phyloP scores from a whole-genome alignment of 768 basidiomycete species.

The Leccinum obscurum region DNA sequence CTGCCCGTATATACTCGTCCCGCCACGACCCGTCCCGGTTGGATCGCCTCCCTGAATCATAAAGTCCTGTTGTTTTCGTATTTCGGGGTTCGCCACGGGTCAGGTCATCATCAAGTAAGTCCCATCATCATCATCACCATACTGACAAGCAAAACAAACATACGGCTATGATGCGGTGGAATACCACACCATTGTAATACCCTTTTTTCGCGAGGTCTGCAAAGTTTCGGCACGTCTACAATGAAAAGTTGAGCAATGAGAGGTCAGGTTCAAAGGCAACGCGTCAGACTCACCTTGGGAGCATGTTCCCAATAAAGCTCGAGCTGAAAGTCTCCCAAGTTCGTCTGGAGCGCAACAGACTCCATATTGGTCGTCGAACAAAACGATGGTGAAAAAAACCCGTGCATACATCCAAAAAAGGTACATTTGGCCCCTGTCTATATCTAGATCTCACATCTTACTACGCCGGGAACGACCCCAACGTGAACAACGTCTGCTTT shows the following conservation, averaged over 20 bases:
- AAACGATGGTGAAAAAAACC: not conserved
- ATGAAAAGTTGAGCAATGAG: not conserved
- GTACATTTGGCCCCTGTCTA: not conserved
- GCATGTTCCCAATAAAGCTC: not conserved
- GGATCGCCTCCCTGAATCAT: not conserved
- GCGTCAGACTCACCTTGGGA: not conserved
- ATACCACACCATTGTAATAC: not conserved
- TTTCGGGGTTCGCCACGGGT: no score
- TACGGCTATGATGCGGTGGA: not conserved
- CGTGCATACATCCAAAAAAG: not conserved
- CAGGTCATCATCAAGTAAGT: no score
- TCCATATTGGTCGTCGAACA: not conserved
- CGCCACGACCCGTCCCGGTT: not conserved
- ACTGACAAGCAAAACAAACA: not conserved
- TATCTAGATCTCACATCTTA: no score
- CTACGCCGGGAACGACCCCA: conserved; percentile 48
- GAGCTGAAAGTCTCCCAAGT: not conserved
- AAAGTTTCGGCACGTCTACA: not conserved
- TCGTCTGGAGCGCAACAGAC: not conserved
- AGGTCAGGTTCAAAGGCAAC: not conserved
- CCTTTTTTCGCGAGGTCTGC: not conserved
- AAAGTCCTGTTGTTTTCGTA: not conserved
- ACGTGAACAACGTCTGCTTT: conserved; percentile 81
- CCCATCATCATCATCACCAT: no score
- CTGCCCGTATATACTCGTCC: not conserved